These are phyloP conservation scores for Geotrichum histeridarum DNA, from an alignment of 1,139 yeast genomes.

Conservation along the genomic window DNA sequence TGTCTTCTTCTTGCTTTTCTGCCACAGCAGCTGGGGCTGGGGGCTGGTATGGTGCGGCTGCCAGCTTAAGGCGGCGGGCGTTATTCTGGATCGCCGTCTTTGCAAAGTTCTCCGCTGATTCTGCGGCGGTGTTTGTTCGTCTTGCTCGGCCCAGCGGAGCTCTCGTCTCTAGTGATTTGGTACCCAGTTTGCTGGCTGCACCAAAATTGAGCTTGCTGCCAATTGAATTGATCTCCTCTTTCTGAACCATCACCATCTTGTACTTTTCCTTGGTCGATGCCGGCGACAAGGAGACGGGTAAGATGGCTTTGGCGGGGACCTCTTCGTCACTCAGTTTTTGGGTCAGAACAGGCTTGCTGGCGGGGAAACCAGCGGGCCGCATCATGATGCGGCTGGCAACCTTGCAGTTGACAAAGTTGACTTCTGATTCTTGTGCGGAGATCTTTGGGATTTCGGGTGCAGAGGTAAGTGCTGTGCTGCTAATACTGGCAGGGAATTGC, in stretches of 20 bases:
- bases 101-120: slow-evolving; percentile 10
- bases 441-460: slow-evolving; percentile 56
- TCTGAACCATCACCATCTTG: slow-evolving; percentile 48
- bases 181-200: slow-evolving; percentile 9
- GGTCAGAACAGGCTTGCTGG: slow-evolving; percentile 2
- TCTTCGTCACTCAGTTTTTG: neutral
- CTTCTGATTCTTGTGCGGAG: slow-evolving; percentile 57
- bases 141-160: slow-evolving; percentile 9
- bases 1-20: neutral
- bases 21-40: neutral
- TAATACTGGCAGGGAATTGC: slow-evolving; percentile 68
- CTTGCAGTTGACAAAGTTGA: slow-evolving; percentile 51
- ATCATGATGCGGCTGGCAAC: slow-evolving; percentile 45
- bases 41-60: neutral
- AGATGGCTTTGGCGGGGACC: slow-evolving; percentile 33
- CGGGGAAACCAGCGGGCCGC: slow-evolving; percentile 44
- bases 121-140: slow-evolving; percentile 2
- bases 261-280: slow-evolving; percentile 86
- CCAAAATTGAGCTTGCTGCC: slow-evolving; percentile 6
- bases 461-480: slow-evolving; percentile 50
- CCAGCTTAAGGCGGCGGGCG: slow-evolving; percentile 6
- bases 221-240: slow-evolving; percentile 19
- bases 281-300: slow-evolving; percentile 89
- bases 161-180: neutral
- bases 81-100: slow-evolving; percentile 11